Evolutionary conservation across 257 asterid genomes (phyloP), one percentile per base, ranked within the genome.

Genomic region (Jasminum sambac): DNA sequence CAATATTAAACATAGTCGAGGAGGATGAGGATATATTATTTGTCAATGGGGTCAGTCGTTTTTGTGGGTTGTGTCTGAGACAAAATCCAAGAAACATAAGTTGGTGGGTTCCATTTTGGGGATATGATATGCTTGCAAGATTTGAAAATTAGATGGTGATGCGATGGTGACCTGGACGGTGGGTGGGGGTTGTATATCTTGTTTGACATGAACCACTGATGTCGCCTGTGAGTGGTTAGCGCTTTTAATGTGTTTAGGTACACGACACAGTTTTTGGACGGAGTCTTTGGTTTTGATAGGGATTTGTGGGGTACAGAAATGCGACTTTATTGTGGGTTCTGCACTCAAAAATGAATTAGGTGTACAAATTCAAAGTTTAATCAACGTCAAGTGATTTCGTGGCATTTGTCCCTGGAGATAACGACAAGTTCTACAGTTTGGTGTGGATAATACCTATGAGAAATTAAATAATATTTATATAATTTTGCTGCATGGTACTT

Each of bases 301-400:
- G 50, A 64, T 37, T 26, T 12, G 67, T 42, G 71, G 71, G 71
- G 2, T 59, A 57, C 3, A 9, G 42, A n/a, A 55, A 19, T 17
- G 76, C 55, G 57, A 71, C 48, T 62, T 72, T 40, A 30, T 37
- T 64, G 41, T 30, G 41, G 36, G 16, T 21, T 23, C 62, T 55
- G 62, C 34, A 55, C 34, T 55, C 59, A 17, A n/a, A 50, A 50
- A 50, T 50, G 59, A 50, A 17, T 50, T 46, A n/a, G 57, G 57
- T 46, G 2, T 16, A n/a, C 8, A 46, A n/a, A 17, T 50, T 50
- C 25, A 50, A n/a, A 1, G 5, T n/a, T 19, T 19, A 55, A 55
- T 55, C 62, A 55, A 55, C 62, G 62, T 55, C 62, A 21, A 55
- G 8, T 7, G 62, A 55, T 10, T 13, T 55, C 14, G 62, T 0